phyloP scores from a whole-genome alignment of 2,329 filamentous ascomycete genomes.

The Pestalotiopsis sp. region DNA sequence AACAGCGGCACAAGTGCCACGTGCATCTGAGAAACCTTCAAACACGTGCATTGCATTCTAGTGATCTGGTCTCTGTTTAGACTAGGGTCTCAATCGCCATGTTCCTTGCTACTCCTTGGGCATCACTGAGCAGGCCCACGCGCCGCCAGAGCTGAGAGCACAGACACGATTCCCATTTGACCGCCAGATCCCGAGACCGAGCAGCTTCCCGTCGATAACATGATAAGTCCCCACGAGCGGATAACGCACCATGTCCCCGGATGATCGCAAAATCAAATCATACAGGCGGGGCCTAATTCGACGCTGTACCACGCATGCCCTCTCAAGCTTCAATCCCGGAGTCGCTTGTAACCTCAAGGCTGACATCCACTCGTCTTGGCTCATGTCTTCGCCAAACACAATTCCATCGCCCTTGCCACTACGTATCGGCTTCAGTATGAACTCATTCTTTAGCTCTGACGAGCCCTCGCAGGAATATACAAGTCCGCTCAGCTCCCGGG shows the following conservation, averaged over 20 bases:
- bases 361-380: constrained; percentile 29
- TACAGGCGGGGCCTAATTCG: constrained; percentile 34
- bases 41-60: too few species aligned
- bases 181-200: background rate
- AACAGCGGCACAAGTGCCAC: too few species aligned
- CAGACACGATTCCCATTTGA: background rate
- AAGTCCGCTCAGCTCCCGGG: background rate
- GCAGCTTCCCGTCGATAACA: constrained; percentile 12
- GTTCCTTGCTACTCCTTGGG: background rate
- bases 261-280: constrained; percentile 31
- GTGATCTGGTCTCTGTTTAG: too few species aligned
- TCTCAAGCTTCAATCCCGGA: constrained; percentile 10
- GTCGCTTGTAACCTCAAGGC: constrained; percentile 22
- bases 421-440: constrained; percentile 41
- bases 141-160: background rate
- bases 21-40: too few species aligned
- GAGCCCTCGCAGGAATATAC: constrained; percentile 16
- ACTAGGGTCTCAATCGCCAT: too few species aligned
- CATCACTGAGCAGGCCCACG: background rate
- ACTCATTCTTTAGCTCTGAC: constrained; percentile 26
- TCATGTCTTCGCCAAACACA: constrained; percentile 40
- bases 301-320: constrained; percentile 32
- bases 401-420: constrained; percentile 43
- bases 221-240: constrained; percentile 39
- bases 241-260: constrained; percentile 25